Evolutionary conservation across 1,284 basidiomycete genomes (phyloP), one percentile per base, ranked within the genome.

Genomic region (Ceratobasidium sp.): DNA sequence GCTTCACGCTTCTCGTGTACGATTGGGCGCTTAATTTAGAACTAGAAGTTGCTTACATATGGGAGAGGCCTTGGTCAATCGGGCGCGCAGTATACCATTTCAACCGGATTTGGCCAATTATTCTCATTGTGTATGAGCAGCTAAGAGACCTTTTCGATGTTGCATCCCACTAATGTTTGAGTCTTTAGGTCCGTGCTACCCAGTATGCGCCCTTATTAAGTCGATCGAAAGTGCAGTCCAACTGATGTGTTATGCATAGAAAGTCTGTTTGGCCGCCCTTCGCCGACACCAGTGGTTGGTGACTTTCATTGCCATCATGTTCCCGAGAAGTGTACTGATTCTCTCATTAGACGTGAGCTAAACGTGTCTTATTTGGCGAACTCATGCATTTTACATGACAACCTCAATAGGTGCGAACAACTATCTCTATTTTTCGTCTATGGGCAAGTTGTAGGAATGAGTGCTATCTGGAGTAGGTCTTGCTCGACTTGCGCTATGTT

Each of bases 61-160:
- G 70, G 70, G 13, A 28, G 13, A 61, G 42, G 18, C 40, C 23
- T 18, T 73, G 56, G 70, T 44, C 70, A 9, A 26, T 63, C 13
- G 70, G 40, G 7, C 70, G 70, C 2, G 44, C 63, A 13, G n/a
- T 73, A 4, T 73, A 73, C 49, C 58, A 73, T 33, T 61, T 73
- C 23, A 73, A 73, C 26, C 70, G 70, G 23, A 26, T 49, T 33
- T 61, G 56, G 42, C 70, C 70, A 9, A 44, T 72, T 6, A 40
- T 72, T 2, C 33, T 33, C n/a, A 58, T 72, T 28, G 69, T 53
- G 69, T 72, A 55, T 6, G 53, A 51, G 42, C 44, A 42, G 39
- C 39, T 15, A n/a, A 44, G 10, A n/a, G n/a, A n/a, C n/a, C n/a
- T n/a, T n/a, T 28, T 60, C 28, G 40, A 12, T 28, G 1, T 39